A percentile compares a stretch with the other conserved stretches of the same genome.
Evolutionary conservation across 495 filamentous ascomycete species (phyloP).

Genomic region (Ramalina intermedia): DNA sequence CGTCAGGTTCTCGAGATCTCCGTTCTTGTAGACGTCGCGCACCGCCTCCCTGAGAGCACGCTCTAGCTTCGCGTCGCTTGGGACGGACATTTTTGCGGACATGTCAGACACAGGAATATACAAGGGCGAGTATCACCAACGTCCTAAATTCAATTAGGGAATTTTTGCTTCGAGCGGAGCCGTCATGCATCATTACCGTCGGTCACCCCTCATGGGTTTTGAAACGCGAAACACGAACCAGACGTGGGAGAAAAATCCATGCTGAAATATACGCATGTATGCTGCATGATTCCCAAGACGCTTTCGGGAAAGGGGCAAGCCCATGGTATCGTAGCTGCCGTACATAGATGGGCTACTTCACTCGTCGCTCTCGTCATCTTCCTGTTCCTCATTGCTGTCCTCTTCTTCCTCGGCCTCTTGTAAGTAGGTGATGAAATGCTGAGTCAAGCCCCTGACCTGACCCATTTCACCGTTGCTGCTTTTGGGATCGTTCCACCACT

Average conservation of each 20-base stretch:
- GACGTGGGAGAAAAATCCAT: no score
- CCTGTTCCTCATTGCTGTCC: slow-evolving; percentile 37
- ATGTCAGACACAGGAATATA: slow-evolving; percentile 15
- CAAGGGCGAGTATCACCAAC: neutral
- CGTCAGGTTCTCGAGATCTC: slow-evolving; percentile 51
- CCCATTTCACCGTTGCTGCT: slow-evolving; percentile 49
- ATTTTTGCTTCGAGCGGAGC: neutral
- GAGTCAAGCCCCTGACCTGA: slow-evolving; percentile 53
- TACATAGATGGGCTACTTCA: no score
- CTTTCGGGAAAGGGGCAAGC: no score
- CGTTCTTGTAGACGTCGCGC: slow-evolving; percentile 37
- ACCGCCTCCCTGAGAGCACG: slow-evolving; percentile 46
- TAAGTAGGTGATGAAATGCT: slow-evolving; percentile 75
- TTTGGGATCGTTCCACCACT: slow-evolving; percentile 72
- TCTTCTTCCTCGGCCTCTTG: slow-evolving; percentile 71
- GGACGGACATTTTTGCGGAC: slow-evolving; percentile 14
- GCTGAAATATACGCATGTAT: no score
- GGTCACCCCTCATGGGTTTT: neutral
- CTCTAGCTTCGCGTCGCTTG: slow-evolving; percentile 30
- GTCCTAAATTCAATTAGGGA: neutral
- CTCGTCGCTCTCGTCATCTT: slow-evolving; percentile 2
- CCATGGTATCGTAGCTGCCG: no score
- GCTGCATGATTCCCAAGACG: no score
- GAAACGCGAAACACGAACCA: neutral
- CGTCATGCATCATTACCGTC: neutral